phyloP scores from a whole-genome alignment of 495 filamentous ascomycete genomes.

The Tuber melanosporum region DNA sequence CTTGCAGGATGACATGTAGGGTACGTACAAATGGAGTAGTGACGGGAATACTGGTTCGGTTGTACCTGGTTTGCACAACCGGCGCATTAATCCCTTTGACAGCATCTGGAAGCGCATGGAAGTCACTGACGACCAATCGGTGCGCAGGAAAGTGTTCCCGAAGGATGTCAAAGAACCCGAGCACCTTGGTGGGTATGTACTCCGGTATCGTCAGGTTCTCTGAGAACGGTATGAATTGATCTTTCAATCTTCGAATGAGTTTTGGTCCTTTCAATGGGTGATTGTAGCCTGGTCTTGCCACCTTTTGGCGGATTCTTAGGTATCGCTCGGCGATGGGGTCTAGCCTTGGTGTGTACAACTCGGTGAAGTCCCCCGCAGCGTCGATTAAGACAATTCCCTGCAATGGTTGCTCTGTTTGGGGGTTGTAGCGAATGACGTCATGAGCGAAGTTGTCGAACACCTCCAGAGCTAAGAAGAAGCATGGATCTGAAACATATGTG shows the following conservation, averaged over 20 bases:
- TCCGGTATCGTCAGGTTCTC: conserved; percentile 70
- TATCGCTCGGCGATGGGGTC: conserved; percentile 80
- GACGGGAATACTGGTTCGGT: conserved; percentile 79
- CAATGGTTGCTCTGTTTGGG: conserved; percentile 62
- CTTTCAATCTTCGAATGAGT: conserved; percentile 53
- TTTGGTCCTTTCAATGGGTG: conserved; percentile 53
- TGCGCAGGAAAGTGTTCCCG: conserved; percentile 80
- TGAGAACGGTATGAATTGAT: conserved; percentile 57
- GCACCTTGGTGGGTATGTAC: conserved; percentile 86
- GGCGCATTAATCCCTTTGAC: conserved; percentile 79
- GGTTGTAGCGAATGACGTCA: conserved; percentile 84
- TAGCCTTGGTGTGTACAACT: conserved; percentile 73
- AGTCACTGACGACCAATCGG: conserved; percentile 82
- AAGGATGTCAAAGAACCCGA: conserved; percentile 94
- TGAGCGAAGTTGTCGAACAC: conserved; percentile 98
- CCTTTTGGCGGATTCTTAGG: conserved; percentile 65
- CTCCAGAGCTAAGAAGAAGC: conserved; percentile 97
- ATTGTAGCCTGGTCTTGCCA: conserved; percentile 50
- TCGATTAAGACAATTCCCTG: conserved; percentile 87
- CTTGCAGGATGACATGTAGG: not conserved
- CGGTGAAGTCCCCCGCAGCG: conserved; percentile 77
- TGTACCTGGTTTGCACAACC: conserved; percentile 89
- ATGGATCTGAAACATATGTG: conserved; percentile 73
- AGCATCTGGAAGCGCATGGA: conserved; percentile 74
- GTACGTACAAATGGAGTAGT: conserved; percentile 75